These are phyloP conservation scores for Tubosaeta brunneosetosa DNA, from an alignment of 768 basidiomycete species.

Conservation along the genomic window DNA sequence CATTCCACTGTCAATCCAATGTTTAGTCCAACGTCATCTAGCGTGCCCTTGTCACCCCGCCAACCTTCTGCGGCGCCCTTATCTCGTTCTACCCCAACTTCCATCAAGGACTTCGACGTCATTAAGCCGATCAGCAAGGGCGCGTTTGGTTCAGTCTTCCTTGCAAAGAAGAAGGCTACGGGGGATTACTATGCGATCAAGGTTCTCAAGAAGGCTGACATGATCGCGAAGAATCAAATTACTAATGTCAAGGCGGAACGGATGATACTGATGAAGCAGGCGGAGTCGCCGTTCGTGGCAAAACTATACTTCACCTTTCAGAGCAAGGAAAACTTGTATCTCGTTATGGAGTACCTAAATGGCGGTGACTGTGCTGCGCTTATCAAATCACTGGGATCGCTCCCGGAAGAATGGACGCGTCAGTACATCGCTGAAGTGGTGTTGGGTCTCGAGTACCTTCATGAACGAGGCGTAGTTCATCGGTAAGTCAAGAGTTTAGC, in stretches of 20 bases:
- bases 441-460: conserved; percentile 93
- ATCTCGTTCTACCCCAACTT: conserved; percentile 76
- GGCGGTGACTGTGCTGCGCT: conserved; percentile 97
- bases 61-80: conserved; percentile 74
- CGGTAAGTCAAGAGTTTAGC: conserved; percentile 51
- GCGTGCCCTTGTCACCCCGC: conserved; percentile 77
- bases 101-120: conserved; percentile 98
- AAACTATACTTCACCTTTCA: conserved; percentile 99
- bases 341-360: conserved; percentile 99
- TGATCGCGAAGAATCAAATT: conserved; percentile 99
- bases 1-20: conserved; percentile 68
- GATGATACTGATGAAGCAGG: conserved; percentile 99
- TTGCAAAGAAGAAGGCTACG: conserved; percentile 96
- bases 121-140: conserved; percentile 99
- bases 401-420: conserved; percentile 96
- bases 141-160: conserved; percentile 96
- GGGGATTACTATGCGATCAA: conserved; percentile 99
- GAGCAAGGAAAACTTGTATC: conserved; percentile 96
- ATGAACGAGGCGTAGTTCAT: conserved; percentile 92
- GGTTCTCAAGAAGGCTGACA: conserved; percentile 99
- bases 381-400: conserved; percentile 88
- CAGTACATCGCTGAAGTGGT: conserved; percentile 96
- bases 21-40: conserved; percentile 48
- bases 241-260: conserved; percentile 99
- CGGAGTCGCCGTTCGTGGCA: conserved; percentile 96